Evolutionary conservation across 208 protist genomes (phyloP).

Genomic region (Trypanosoma conorhini): DNA sequence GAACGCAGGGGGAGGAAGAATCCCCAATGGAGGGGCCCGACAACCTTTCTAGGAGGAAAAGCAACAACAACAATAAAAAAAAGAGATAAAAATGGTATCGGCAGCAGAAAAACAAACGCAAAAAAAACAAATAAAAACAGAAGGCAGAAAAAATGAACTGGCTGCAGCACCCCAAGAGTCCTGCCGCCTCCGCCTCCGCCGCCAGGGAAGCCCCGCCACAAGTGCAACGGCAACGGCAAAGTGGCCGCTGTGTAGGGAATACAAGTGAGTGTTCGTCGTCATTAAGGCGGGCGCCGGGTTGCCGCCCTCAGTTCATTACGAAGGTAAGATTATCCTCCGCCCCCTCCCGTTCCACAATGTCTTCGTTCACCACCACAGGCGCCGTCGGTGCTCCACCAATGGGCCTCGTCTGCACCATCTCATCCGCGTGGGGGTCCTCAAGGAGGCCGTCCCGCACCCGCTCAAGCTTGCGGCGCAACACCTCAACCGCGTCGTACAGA

Average conservation of each 20-base stretch:
- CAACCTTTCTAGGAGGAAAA: background rate
- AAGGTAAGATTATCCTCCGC: constrained; percentile 87
- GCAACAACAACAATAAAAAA: background rate
- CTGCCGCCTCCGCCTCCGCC: too few species aligned
- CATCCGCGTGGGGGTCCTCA: constrained; percentile 68
- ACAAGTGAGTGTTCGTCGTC: background rate
- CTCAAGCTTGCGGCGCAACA: constrained; percentile 84
- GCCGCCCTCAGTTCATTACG: constrained; percentile 68
- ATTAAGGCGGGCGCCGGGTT: background rate
- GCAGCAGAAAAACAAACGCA: too few species aligned
- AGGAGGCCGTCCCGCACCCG: constrained; percentile 58
- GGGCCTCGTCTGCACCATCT: constrained; percentile 56
- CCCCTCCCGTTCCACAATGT: constrained; percentile 60
- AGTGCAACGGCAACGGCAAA: background rate
- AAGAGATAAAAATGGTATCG: background rate
- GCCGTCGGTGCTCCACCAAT: constrained; percentile 88
- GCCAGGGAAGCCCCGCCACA: too few species aligned
- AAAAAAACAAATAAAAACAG: too few species aligned
- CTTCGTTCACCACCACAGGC: constrained; percentile 81
- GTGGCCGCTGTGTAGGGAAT: too few species aligned
- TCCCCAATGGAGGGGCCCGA: background rate
- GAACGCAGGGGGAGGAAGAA: background rate
- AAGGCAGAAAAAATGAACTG: too few species aligned
- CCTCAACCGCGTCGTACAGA: constrained; percentile 79
- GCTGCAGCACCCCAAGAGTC: too few species aligned